Conservation (phyloP, 164 flowering plant species). For the Buxus sempervirens region DNA sequence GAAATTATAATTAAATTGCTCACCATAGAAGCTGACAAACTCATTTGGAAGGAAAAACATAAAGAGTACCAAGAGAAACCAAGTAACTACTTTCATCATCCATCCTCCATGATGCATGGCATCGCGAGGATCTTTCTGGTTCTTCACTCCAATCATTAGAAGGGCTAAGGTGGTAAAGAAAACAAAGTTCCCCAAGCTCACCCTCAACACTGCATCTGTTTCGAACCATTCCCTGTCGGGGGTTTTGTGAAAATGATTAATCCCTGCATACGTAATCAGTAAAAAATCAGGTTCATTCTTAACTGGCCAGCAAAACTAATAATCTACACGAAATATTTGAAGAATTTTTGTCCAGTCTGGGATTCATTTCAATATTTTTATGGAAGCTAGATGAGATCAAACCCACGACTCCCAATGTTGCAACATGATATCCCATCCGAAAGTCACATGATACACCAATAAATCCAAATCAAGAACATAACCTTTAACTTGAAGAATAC, state of each 20-base stretch:
- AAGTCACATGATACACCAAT: too few relatives aligned
- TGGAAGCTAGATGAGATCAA: neutral
- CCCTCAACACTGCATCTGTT: slow-evolving; percentile 96
- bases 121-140: slow-evolving; percentile 93
- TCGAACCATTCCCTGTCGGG: slow-evolving; percentile 95
- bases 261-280: slow-evolving; percentile 58
- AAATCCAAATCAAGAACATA: too few relatives aligned
- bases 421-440: too few relatives aligned
- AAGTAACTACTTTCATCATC: slow-evolving; percentile 83
- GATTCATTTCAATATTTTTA: neutral
- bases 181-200: slow-evolving; percentile 94
- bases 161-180: slow-evolving; percentile 78
- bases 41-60: slow-evolving; percentile 95
- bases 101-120: slow-evolving; percentile 95
- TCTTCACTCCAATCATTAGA: slow-evolving; percentile 89
- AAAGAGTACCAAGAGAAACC: slow-evolving; percentile 81
- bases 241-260: slow-evolving; percentile 80
- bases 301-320: neutral
- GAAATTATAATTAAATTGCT: slow-evolving; percentile 13
- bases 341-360: neutral
- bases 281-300: slow-evolving; percentile 6
- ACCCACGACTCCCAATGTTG: too few relatives aligned
- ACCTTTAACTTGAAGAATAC: too few relatives aligned
- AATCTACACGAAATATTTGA: neutral
- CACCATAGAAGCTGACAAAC: slow-evolving; percentile 83